phyloP scores from a whole-genome alignment of 345 rosid genomes.

The Acer campestre region DNA sequence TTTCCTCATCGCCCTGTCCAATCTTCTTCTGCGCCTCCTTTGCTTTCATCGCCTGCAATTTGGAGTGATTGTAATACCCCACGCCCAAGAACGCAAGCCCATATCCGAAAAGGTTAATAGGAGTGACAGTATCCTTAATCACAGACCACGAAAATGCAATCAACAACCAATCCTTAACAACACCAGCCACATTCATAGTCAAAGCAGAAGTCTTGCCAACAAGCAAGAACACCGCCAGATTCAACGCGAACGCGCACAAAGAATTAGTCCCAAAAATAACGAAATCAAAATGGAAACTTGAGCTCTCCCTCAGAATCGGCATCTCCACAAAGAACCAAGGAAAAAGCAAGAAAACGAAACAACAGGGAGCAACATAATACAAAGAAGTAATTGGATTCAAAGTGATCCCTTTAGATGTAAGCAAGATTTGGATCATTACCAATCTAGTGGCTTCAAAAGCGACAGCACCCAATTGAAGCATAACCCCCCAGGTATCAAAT shows the following conservation, averaged over 20 bases:
- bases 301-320: conserved; percentile 66
- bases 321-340: conserved; percentile 95
- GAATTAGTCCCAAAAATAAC: conserved; percentile 86
- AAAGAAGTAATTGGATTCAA: conserved; percentile 84
- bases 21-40: conserved; percentile 91
- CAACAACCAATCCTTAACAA: conserved; percentile 93
- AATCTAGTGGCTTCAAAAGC: conserved; percentile 90
- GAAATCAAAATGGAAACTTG: conserved; percentile 93
- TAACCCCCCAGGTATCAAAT: conserved; percentile 88
- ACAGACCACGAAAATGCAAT: conserved; percentile 98
- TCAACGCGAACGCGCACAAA: conserved; percentile 85
- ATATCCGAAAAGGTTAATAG: conserved; percentile 79
- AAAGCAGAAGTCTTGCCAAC: conserved; percentile 96
- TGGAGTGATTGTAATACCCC: conserved; percentile 86
- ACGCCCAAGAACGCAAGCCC: conserved; percentile 94
- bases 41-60: conserved; percentile 87
- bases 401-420: conserved; percentile 79
- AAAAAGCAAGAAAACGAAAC: conserved; percentile 69
- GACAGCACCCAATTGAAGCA: conserved; percentile 87
- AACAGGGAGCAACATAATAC: conserved; percentile 89
- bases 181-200: conserved; percentile 99
- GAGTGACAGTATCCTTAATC: conserved; percentile 94
- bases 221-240: conserved; percentile 90
- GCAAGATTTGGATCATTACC: conserved; percentile 92
- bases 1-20: conserved; percentile 71